Conservation (phyloP, 2,329 filamentous ascomycete genomes). For the Stemphylium vesicarium region DNA sequence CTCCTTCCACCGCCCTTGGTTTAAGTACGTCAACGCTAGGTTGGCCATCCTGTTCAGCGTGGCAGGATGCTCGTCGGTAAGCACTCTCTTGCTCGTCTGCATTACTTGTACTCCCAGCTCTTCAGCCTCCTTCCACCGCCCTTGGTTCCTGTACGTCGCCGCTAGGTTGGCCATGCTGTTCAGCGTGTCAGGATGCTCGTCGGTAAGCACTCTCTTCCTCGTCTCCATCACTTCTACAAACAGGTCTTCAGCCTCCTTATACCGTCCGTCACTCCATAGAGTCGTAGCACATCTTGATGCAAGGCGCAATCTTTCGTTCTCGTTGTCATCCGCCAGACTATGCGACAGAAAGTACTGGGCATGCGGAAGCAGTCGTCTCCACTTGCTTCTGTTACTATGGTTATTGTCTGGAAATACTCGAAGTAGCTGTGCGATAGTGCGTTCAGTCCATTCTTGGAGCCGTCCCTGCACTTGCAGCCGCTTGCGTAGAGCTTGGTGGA, state of each 20-base stretch:
- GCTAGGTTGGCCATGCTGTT: too few species aligned
- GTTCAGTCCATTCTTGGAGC: conserved; percentile 11
- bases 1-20: too few species aligned
- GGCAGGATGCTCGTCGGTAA: too few species aligned
- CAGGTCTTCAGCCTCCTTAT: background rate
- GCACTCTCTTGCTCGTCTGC: too few species aligned
- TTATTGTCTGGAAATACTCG: conserved; percentile 22
- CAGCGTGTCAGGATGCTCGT: too few species aligned
- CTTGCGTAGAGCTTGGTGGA: conserved; percentile 16
- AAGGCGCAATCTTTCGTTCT: conserved; percentile 7
- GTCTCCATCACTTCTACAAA: background rate
- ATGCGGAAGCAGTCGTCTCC: conserved; percentile 27
- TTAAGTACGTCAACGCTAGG: too few species aligned
- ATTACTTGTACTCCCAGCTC: too few species aligned
- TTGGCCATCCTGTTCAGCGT: too few species aligned
- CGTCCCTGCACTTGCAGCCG: conserved; percentile 10
- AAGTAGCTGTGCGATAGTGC: conserved; percentile 15
- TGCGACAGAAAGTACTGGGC: conserved; percentile 20
- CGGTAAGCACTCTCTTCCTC: background rate
- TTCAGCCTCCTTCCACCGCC: too few species aligned
- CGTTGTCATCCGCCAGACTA: background rate
- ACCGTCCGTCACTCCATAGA: conserved; percentile 16
- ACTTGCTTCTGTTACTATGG: conserved; percentile 27
- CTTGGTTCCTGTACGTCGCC: too few species aligned
- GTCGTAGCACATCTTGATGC: conserved; percentile 18